Conservation (phyloP, 2,329 filamentous ascomycete species). For the Alternaria metachromatica region DNA sequence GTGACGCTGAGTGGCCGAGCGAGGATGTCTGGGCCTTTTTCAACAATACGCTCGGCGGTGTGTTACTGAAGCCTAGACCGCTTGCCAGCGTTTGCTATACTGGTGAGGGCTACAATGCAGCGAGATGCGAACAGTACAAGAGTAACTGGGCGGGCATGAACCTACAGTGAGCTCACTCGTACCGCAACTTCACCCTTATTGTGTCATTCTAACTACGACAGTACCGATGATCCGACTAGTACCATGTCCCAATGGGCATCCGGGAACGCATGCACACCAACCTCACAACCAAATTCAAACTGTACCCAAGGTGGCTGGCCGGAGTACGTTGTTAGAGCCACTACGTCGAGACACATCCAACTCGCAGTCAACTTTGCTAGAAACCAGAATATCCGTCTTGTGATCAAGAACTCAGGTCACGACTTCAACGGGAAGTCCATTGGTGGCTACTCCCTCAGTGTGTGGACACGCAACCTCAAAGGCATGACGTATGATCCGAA, state of each 20-base stretch:
- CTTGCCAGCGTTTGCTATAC: constrained; percentile 31
- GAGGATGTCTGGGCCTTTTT: constrained; percentile 29
- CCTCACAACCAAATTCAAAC: constrained; percentile 34
- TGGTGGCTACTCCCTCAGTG: constrained; percentile 14
- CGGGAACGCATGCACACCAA: constrained; percentile 47
- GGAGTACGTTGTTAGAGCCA: constrained; percentile 33
- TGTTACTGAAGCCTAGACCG: constrained; percentile 29
- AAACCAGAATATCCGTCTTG: constrained; percentile 38
- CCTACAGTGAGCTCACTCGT: constrained; percentile 22
- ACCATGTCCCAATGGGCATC: constrained; percentile 35
- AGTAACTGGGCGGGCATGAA: constrained; percentile 23
- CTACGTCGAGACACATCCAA: constrained; percentile 30
- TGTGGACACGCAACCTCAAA: constrained; percentile 31
- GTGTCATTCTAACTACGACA: constrained; percentile 4
- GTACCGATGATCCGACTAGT: constrained; percentile 30
- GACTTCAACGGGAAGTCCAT: constrained; percentile 28
- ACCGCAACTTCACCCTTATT: neutral
- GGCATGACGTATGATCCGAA: constrained; percentile 19
- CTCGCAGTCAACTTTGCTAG: constrained; percentile 40
- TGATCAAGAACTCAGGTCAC: constrained; percentile 43
- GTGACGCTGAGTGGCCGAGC: constrained; percentile 29
- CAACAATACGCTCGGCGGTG: constrained; percentile 32
- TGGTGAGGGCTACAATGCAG: constrained; percentile 25
- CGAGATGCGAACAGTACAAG: constrained; percentile 23
- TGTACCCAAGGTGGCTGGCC: constrained; percentile 36